Conservation (phyloP, 2,329 filamentous ascomycete species). For the Penicillium italicum region DNA sequence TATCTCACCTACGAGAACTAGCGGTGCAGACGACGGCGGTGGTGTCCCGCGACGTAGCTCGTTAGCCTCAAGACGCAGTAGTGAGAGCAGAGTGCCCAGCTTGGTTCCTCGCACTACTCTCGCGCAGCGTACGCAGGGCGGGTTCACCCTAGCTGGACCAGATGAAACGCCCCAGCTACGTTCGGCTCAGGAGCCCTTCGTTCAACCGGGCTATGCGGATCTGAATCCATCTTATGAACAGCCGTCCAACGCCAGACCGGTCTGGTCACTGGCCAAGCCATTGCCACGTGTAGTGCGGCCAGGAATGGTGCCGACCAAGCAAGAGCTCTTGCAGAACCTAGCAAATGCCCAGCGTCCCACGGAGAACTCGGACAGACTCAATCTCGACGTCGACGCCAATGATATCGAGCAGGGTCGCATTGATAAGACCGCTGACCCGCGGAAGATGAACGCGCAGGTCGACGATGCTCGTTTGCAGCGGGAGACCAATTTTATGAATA, state of each 20-base stretch:
- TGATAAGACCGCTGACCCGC: constrained; percentile 35
- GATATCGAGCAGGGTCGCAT: constrained; percentile 45
- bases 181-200: constrained; percentile 42
- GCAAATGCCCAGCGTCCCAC: constrained; percentile 32
- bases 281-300: constrained; percentile 52
- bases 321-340: constrained; percentile 35
- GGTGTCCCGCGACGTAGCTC: constrained; percentile 25
- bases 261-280: constrained; percentile 55
- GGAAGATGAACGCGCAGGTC: constrained; percentile 45
- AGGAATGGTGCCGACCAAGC: constrained; percentile 51
- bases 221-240: constrained; percentile 56
- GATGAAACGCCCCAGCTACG: constrained; percentile 31
- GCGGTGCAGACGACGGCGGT: too few relatives aligned
- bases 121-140: constrained; percentile 27
- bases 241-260: constrained; percentile 47
- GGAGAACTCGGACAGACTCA: constrained; percentile 32
- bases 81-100: constrained; percentile 21
- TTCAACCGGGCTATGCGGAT: constrained; percentile 53
- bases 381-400: constrained; percentile 41
- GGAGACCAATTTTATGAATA: constrained; percentile 41
- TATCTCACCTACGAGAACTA: too few relatives aligned
- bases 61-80: constrained; percentile 16
- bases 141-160: constrained; percentile 33
- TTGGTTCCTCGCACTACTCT: constrained; percentile 26
- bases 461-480: constrained; percentile 42